Percentiles rank a stretch among this genome's conserved stretches.
Conservation (phyloP, 495 filamentous ascomycete species). For the Aspergillus sclerotioniger region DNA sequence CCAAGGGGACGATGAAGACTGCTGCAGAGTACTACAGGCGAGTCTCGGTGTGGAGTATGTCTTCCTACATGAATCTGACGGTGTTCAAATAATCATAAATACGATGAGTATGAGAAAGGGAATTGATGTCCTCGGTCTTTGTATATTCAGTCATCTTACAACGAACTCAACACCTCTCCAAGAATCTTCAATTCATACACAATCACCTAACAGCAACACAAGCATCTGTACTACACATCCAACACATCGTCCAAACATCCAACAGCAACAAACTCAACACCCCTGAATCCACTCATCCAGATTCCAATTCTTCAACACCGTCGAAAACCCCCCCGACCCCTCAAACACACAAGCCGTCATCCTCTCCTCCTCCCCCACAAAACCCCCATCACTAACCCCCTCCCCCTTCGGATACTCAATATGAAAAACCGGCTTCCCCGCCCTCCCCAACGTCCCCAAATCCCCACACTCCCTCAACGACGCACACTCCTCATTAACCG, state of each 20-base stretch:
- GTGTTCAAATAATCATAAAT: too few species aligned
- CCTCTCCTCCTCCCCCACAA: conserved; percentile 27
- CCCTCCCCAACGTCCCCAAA: conserved; percentile 54
- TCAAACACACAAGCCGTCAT: conserved; percentile 34
- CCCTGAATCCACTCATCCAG: conserved; percentile 57
- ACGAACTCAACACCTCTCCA: too few species aligned
- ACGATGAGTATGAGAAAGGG: neutral
- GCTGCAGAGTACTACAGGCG: neutral
- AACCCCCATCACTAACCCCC: conserved; percentile 34
- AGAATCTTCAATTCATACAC: too few species aligned
- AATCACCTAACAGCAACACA: too few species aligned
- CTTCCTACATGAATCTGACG: too few species aligned
- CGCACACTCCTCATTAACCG: conserved; percentile 72
- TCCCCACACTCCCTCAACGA: conserved; percentile 55
- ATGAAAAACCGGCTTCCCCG: conserved; percentile 68
- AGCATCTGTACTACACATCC: too few species aligned
- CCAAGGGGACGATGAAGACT: neutral
- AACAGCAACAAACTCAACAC: too few species aligned
- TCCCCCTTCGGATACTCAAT: conserved; percentile 63
- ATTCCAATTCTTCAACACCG: conserved; percentile 62
- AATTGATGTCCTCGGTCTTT: neutral
- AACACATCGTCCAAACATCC: too few species aligned
- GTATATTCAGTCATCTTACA: neutral
- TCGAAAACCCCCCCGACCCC: conserved; percentile 52
- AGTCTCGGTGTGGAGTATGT: too few species aligned